Evolutionary conservation across 2,329 filamentous ascomycete species (phyloP).

Genomic region (Colletotrichum gloeosporioides): DNA sequence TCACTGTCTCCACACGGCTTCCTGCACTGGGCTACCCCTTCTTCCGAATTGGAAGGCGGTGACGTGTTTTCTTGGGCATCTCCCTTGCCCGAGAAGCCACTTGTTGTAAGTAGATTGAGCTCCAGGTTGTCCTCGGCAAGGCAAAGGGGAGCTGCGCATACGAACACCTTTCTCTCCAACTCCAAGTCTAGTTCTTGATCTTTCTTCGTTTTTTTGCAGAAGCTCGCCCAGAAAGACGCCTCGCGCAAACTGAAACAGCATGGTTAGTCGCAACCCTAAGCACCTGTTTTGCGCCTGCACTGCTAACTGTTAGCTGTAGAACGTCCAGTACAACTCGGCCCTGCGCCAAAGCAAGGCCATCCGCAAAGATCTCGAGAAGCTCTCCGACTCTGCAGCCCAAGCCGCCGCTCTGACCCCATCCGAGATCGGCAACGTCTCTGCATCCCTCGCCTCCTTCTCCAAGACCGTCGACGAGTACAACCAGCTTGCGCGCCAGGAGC

Average conservation of each 20-base stretch:
- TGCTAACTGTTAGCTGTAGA: conserved; percentile 55
- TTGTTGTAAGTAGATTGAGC: not conserved
- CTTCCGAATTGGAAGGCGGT: conserved; percentile 13
- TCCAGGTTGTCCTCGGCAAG: not conserved
- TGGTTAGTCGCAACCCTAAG: not conserved
- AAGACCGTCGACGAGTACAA: conserved; percentile 94
- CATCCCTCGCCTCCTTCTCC: conserved; percentile 78
- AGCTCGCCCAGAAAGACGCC: not conserved
- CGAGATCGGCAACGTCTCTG: conserved; percentile 73
- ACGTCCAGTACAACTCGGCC: conserved; percentile 84
- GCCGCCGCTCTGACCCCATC: conserved; percentile 66
- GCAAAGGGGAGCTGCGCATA: not conserved
- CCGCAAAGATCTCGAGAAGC: conserved; percentile 75
- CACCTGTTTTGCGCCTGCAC: not conserved
- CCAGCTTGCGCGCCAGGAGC: conserved; percentile 82
- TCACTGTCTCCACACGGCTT: not conserved
- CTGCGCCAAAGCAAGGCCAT: conserved; percentile 84
- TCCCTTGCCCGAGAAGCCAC: conserved; percentile 11
- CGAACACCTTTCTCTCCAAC: not conserved
- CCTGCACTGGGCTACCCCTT: not conserved
- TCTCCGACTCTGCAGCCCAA: conserved; percentile 63
- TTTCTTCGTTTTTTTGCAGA: not conserved
- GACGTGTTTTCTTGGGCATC: not conserved
- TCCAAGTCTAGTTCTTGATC: not conserved
- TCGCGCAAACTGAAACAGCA: not conserved